These are phyloP conservation scores for Pontederia crassipes DNA, from an alignment of 176 grass and related monocot species.

Conservation along the genomic window DNA sequence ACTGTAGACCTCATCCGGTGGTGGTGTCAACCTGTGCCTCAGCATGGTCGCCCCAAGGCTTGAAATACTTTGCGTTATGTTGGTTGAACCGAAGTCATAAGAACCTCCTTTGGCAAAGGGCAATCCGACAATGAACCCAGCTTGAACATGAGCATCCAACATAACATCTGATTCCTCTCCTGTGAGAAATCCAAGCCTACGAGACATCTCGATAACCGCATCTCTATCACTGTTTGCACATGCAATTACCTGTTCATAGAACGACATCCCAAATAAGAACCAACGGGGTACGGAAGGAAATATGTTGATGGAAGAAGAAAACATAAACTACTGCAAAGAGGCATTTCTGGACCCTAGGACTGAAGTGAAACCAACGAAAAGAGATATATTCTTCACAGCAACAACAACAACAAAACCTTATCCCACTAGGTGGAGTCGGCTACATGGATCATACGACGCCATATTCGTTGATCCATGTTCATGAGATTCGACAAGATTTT, in stretches of 20 bases:
- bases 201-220: conserved; percentile 66
- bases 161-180: conserved; percentile 74
- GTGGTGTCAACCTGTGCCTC: conserved; percentile 78
- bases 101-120: conserved; percentile 65
- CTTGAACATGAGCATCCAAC: conserved; percentile 85
- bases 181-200: conserved; percentile 77
- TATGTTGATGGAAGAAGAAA: no score
- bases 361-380: no score
- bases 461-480: no score
- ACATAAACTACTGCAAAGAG: no score
- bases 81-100: conserved; percentile 59
- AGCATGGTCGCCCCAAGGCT: conserved; percentile 89
- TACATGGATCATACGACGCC: no score
- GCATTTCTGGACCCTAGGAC: no score
- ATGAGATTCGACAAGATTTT: no score
- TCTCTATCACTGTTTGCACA: conserved; percentile 75
- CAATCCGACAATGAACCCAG: conserved; percentile 62
- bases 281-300: no score
- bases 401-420: no score
- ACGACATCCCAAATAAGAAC: no score
- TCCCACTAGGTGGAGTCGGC: no score
- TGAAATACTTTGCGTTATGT: conserved; percentile 73
- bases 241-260: conserved; percentile 50
- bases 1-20: conserved; percentile 84
- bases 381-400: no score